Base-by-base conservation (phyloP, 441 rosid species). In the Corymbia citriodora region DNA sequence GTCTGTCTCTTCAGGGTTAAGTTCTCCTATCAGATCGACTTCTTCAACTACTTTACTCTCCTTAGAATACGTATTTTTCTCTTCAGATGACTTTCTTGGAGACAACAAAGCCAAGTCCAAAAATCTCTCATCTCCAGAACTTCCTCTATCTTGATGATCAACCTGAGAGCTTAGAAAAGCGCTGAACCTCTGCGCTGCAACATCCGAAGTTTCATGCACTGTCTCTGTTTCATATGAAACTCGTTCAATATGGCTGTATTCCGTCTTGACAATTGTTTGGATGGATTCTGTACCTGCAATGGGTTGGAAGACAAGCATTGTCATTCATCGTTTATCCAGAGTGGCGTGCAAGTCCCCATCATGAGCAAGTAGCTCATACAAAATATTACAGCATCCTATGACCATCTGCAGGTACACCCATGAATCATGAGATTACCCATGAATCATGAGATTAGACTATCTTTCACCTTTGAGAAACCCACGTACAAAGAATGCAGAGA, bases 1-100 rank as follows among this genome's bases (percentile, higher is more conserved):
- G 52, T 95, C 96, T 48, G 93, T 90, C 54, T 70, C 90, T 88
- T 94, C 97, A 91, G 89, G 89, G 70, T 95, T 97, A 53, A 88
- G 49, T 89, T 94, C 97, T 90, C 94, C 96, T 86, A 90, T 72
- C 89, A 93, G 88, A 89, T 93, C 94, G 89, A 88, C 85, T 88
- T 90, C 90, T 81, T 57, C 91, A 89, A 87, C 92, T 87, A 87
- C 88, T 63, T 48, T 31, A 88, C 89, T 72, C 89, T 89, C 90
- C 89, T 91, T 45, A 55, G 65, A 36, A 87, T 81, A 53, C 33
- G 52, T 33, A 53, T 68, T 68, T 59, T 87, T 61, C 89, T 85
- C 93, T 83, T 91, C 93, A 87, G 23, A 49, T 70, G 88, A 45
- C 53, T 85, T 89, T 88, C 90, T 87, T 57, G 83, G 72, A 36